A percentile compares a stretch with the other conserved stretches of the same genome.
Evolutionary conservation across 2,329 filamentous ascomycete genomes (phyloP).

Genomic region (Fonsecaea erecta): DNA sequence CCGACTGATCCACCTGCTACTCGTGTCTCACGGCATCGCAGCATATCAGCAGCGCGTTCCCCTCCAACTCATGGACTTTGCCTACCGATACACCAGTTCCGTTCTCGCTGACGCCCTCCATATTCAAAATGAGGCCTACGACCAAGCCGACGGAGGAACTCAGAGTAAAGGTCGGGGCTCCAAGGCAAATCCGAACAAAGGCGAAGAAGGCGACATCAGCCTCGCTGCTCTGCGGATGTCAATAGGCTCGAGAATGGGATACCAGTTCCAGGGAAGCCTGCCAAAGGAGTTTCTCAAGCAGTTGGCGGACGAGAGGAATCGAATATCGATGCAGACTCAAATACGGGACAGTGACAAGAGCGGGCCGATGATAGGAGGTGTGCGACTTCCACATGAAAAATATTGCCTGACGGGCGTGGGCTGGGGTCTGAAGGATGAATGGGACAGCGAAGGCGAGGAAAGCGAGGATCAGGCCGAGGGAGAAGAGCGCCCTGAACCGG

Average conservation of each 20-base stretch:
- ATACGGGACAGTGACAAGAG: constrained; percentile 35
- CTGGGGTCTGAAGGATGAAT: constrained; percentile 63
- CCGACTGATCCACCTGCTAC: constrained; percentile 56
- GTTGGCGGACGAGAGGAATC: constrained; percentile 61
- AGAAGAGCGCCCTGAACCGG: constrained; percentile 31
- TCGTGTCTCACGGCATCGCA: constrained; percentile 54
- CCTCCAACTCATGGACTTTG: constrained; percentile 58
- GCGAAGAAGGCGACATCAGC: constrained; percentile 58
- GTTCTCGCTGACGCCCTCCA: constrained; percentile 59
- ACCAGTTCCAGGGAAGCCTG: constrained; percentile 63
- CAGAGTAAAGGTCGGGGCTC: constrained; percentile 41
- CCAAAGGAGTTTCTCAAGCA: constrained; percentile 67
- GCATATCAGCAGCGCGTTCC: constrained; percentile 59
- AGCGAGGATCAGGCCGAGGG: constrained; percentile 39
- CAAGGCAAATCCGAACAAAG: constrained; percentile 44
- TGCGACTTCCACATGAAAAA: constrained; percentile 65
- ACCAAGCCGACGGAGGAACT: constrained; percentile 44
- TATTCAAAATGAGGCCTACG: constrained; percentile 56
- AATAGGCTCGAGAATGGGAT: constrained; percentile 60
- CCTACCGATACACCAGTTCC: constrained; percentile 59
- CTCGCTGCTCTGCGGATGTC: constrained; percentile 64
- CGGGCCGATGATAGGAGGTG: constrained; percentile 54
- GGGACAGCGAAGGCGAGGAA: constrained; percentile 60
- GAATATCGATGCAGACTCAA: constrained; percentile 58
- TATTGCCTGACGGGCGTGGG: constrained; percentile 63